Evolutionary conservation across 345 rosid species (phyloP), one percentile per base, ranked within the genome.

Genomic region (Citrus unshiu): DNA sequence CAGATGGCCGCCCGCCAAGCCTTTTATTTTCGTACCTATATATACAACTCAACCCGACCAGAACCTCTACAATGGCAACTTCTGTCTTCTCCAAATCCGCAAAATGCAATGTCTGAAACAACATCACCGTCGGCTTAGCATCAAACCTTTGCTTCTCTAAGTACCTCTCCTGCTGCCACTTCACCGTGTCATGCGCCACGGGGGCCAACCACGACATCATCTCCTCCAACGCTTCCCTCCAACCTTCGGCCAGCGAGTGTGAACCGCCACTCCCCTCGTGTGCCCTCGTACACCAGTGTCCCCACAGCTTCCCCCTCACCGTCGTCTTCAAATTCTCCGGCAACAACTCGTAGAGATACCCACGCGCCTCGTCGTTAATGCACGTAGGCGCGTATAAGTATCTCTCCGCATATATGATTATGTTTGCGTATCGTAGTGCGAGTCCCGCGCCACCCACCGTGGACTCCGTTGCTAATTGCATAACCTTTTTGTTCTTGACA

Each of bases 1-100:
- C 75, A 29, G 39, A 30, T 60, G 69, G 61, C 32, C 66, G 59
- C 49, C 75, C 32, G 6, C 40, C 68, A 13, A n/a, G 40, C 13
- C 73, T 66, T 18, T 37, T 72, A 58, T 77, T 79, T 81, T 86
- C 85, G 37, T 74, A 85, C 65, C 73, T 84, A 77, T 68, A 81
- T 57, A 88, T 78, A 76, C 78, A 85, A 68, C 89, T 90, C 80
- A 90, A 81, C 19, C 91, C 91, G 22, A 90, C 90, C 76, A 90
- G 82, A 34, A 90, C 82, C 70, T 90, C 89, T 2, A 79, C 89
- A 46, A 90, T 83, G 37, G 89, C 88, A 2, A 85, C 90, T 88
- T 90, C 91, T 64, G 88, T 83, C 81, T 88, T 90, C 88, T 88
- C 89, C 81, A 85, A 60, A 25, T 90, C 88, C 1, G 93, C 80